Base-by-base conservation (phyloP, 805 yeast genomes). In the Torulaspora indica region DNA sequence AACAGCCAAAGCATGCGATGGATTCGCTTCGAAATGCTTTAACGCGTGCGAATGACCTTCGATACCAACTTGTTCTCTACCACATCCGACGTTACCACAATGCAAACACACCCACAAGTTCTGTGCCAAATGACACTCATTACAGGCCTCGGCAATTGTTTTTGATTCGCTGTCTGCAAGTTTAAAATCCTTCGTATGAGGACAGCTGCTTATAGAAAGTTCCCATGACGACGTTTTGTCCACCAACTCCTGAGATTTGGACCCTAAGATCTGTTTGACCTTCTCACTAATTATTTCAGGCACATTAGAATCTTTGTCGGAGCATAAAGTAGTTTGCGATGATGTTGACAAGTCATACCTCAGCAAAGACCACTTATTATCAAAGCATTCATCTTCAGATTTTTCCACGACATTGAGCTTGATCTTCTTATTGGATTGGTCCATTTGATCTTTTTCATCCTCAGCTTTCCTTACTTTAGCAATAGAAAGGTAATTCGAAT, bases 1-100 rank as follows among this genome's bases (percentile, higher is more conserved):
- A 6, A 90, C 85, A 0, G 97, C 96, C 13, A 90, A 78, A 2
- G 87, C 78, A 65, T 93, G 98, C 0, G 70, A 72, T 0, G 77
- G 53, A 9, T 58, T 40, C 0, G 48, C 29, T 30, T 82, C 77
- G 57, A 63, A 82, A 65, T 93, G 99, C 0, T 65, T 61, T 47
- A 91, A 68, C 0, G 95, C 98, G 63, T 93, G 98, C 0, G 95
- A 81, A 59, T 91, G 79, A 5, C 99, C 99, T n/a, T 89, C 83
- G 9, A 85, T 78, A 28, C 98, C 98, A 59, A 85, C 87, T 64
- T 93, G 98, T 25, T 81, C 81, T 52, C 99, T 72, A 5, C 99
- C 99, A 68, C 99, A 93, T 4, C 96, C 96, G 8, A 89, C 56
- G n/a, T 76, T 68, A 1, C 98, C 98, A 73, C 98, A 93, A 38